These are phyloP conservation scores for Sugiyamaella xylanicola DNA, from an alignment of 1,139 yeast species.

Conservation along the genomic window DNA sequence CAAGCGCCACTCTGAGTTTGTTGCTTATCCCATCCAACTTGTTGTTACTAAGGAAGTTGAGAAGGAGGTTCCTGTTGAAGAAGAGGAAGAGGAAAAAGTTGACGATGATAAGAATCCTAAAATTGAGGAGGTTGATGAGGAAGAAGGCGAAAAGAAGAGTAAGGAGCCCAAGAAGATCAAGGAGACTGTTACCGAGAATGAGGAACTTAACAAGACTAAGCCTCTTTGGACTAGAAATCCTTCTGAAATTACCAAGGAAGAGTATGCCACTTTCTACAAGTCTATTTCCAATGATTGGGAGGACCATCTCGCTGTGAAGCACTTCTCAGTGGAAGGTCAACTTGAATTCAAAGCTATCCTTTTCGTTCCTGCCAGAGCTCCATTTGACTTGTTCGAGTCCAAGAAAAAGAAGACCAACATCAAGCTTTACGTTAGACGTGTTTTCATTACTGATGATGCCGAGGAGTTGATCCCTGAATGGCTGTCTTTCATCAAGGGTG, in stretches of 20 bases:
- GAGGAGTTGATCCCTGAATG: constrained; percentile 99
- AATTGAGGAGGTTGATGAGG: constrained; percentile 71
- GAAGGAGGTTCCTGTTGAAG: constrained; percentile 82
- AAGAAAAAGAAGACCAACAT: constrained; percentile 99
- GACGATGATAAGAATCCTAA: constrained; percentile 63
- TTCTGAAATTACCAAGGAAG: constrained; percentile 95
- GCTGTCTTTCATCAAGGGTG: constrained; percentile 98
- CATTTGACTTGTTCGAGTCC: constrained; percentile 94
- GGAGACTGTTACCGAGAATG: constrained; percentile 85
- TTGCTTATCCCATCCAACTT: constrained; percentile 97
- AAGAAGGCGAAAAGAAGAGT: constrained; percentile 61
- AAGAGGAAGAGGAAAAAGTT: constrained; percentile 59
- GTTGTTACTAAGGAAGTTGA: constrained; percentile 99
- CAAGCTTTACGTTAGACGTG: constrained; percentile 99
- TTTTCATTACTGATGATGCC: constrained; percentile 98
- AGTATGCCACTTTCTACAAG: constrained; percentile 99
- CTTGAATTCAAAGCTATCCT: constrained; percentile 98
- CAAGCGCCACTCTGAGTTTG: constrained; percentile 99
- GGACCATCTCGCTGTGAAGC: constrained; percentile 99
- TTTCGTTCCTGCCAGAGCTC: constrained; percentile 98
- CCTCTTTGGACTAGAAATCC: constrained; percentile 99
- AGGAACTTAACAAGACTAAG: constrained; percentile 98
- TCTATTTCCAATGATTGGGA: constrained; percentile 99
- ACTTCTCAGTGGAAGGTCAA: constrained; percentile 99
- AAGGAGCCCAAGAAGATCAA: constrained; percentile 78